Conservation (phyloP, 2,329 filamentous ascomycete species). For the Cytospora leucostoma region DNA sequence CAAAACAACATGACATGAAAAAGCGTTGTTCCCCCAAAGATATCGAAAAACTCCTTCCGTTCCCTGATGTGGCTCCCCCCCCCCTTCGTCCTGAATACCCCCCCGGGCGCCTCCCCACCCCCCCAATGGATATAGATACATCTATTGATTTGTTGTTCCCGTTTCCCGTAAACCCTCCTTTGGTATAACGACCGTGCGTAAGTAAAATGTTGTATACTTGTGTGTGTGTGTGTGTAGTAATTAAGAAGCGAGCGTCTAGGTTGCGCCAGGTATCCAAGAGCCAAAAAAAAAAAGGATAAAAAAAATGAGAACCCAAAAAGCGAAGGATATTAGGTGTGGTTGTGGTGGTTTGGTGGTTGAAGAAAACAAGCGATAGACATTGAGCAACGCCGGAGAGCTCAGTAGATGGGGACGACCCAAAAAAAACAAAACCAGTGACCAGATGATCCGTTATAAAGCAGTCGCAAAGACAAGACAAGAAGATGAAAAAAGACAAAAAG, state of each 20-base stretch:
- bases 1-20: neutral
- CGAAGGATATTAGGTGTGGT: conserved; percentile 25
- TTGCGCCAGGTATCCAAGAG: conserved; percentile 18
- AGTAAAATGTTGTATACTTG: conserved; percentile 15
- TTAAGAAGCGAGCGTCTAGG: conserved; percentile 21
- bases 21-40: neutral
- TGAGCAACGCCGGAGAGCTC: conserved; percentile 17
- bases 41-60: conserved; percentile 1
- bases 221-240: too few species aligned
- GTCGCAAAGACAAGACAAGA: conserved; percentile 4
- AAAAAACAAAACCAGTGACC: conserved; percentile 21
- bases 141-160: conserved; percentile 16
- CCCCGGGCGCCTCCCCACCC: too few species aligned
- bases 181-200: conserved; percentile 23
- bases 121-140: conserved; percentile 12
- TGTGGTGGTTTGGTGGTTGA: conserved; percentile 10
- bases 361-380: conserved; percentile 21
- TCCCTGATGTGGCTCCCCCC: conserved; percentile 1
- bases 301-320: conserved; percentile 2
- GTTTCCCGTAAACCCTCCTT: conserved; percentile 5
- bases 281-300: neutral
- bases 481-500: neutral
- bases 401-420: conserved; percentile 16
- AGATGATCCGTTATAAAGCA: conserved; percentile 1
- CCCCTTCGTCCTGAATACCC: neutral